These are phyloP conservation scores for Hirsutella rhossiliensis DNA, from an alignment of 2,329 filamentous ascomycete genomes.

Conservation along the genomic window DNA sequence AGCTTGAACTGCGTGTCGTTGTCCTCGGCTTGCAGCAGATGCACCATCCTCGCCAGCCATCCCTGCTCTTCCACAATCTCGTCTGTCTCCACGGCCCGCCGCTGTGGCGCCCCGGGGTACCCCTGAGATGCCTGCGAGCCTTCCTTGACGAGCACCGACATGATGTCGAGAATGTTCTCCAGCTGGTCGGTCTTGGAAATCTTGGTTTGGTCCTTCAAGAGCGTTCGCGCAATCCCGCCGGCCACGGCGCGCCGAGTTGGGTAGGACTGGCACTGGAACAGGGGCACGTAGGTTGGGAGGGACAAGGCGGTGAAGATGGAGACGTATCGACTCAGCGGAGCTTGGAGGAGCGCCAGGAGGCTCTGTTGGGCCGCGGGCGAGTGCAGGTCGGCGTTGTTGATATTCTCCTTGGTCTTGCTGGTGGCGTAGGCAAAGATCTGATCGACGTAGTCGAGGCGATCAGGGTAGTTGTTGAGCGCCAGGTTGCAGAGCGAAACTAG, in stretches of 20 bases:
- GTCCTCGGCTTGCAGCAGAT: conserved; percentile 69
- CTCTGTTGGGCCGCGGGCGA: conserved; percentile 79
- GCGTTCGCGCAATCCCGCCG: conserved; percentile 69
- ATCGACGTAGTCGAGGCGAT: conserved; percentile 86
- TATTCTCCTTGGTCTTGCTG: conserved; percentile 74
- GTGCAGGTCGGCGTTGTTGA: conserved; percentile 92
- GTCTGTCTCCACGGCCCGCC: conserved; percentile 73
- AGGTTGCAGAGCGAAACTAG: conserved; percentile 90
- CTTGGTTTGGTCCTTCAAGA: conserved; percentile 71
- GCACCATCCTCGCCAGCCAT: conserved; percentile 86
- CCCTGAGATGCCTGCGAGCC: conserved; percentile 73
- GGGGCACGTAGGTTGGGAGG: conserved; percentile 80
- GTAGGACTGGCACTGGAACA: conserved; percentile 86
- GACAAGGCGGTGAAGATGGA: conserved; percentile 95
- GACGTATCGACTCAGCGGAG: conserved; percentile 77
- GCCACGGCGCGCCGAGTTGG: conserved; percentile 84
- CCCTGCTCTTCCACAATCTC: conserved; percentile 98
- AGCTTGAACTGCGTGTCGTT: conserved; percentile 94
- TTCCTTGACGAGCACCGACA: conserved; percentile 89
- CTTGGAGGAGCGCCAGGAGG: conserved; percentile 78
- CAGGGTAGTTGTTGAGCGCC: conserved; percentile 90
- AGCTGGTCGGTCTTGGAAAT: conserved; percentile 71
- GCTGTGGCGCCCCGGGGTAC: conserved; percentile 70
- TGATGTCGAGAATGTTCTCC: conserved; percentile 76
- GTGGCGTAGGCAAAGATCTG: conserved; percentile 85